These are phyloP conservation scores for Raffaelea albimanens DNA, from an alignment of 2,329 filamentous ascomycete genomes.

Conservation along the genomic window DNA sequence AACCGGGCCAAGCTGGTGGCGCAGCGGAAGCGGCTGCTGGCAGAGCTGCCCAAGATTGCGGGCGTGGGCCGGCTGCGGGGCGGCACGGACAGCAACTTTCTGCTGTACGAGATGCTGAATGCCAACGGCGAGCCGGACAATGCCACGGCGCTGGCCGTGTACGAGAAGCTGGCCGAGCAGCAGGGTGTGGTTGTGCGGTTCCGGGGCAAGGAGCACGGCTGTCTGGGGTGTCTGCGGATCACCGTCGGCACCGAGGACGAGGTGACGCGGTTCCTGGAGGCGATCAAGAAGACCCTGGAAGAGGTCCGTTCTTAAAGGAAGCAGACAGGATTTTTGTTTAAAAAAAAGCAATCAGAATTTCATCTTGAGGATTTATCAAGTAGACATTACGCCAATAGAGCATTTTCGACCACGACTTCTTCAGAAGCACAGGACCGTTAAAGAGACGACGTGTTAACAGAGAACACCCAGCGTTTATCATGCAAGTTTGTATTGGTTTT, in stretches of 20 bases:
- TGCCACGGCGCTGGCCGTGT: constrained; percentile 64
- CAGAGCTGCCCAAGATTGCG: constrained; percentile 61
- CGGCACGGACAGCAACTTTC: constrained; percentile 75
- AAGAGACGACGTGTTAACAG: too few species aligned
- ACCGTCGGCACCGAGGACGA: constrained; percentile 88
- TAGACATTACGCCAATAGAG: too few species aligned
- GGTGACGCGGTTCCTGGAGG: constrained; percentile 66
- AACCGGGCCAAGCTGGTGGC: constrained; percentile 61
- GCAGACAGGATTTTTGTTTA: too few species aligned
- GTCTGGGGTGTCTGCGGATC: constrained; percentile 78
- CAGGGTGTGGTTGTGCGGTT: constrained; percentile 90
- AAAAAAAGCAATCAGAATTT: too few species aligned
- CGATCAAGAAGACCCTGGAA: constrained; percentile 44
- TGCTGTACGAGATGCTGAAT: constrained; percentile 83
- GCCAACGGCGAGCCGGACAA: constrained; percentile 68
- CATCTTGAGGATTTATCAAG: too few species aligned
- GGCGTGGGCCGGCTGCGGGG: constrained; percentile 77
- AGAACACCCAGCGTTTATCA: too few species aligned
- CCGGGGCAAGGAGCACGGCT: constrained; percentile 85
- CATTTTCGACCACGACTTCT: too few species aligned
- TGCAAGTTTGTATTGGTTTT: too few species aligned
- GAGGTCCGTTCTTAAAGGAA: constrained; percentile 29
- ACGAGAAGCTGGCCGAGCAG: constrained; percentile 74
- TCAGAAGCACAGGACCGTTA: too few species aligned
- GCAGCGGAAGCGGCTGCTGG: constrained; percentile 69